Evolutionary conservation across 345 rosid species (phyloP).

Genomic region (Syzygium aqueum): DNA sequence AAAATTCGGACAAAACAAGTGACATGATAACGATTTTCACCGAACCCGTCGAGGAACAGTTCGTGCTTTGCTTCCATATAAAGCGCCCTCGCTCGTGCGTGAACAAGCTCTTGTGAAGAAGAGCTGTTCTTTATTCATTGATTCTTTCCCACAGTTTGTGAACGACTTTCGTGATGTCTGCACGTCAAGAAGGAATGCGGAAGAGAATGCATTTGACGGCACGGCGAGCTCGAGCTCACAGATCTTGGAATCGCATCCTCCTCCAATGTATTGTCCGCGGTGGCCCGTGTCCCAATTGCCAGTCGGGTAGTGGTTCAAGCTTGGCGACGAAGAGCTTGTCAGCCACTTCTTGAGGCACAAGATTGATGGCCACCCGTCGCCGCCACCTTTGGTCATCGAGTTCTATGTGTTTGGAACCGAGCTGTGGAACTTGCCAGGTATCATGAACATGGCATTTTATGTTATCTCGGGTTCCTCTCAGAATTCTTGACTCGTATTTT

Average conservation of each 20-base stretch:
- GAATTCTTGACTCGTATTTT: not conserved
- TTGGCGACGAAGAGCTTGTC: not conserved
- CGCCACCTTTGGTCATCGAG: not conserved
- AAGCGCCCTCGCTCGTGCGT: not conserved
- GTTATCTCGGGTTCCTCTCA: accelerated
- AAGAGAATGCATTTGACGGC: not conserved
- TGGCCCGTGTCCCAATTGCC: not conserved
- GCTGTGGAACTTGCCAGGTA: not conserved
- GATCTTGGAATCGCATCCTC: not conserved
- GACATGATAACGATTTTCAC: not conserved
- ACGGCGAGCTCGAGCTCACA: not conserved
- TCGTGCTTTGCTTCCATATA: not conserved
- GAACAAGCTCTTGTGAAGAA: not conserved
- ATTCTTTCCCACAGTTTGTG: not conserved
- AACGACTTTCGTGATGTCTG: not conserved
- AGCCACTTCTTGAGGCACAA: not conserved
- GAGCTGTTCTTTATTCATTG: not conserved
- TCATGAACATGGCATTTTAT: not conserved
- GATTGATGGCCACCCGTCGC: not conserved
- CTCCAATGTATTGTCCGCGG: not conserved
- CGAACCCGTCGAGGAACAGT: not conserved
- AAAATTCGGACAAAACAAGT: not conserved
- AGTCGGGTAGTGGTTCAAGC: not conserved
- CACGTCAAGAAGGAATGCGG: too few species aligned
- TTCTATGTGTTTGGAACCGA: not conserved